Evolutionary conservation across 2,329 filamentous ascomycete species (phyloP).

Genomic region (Piedraia hortae): DNA sequence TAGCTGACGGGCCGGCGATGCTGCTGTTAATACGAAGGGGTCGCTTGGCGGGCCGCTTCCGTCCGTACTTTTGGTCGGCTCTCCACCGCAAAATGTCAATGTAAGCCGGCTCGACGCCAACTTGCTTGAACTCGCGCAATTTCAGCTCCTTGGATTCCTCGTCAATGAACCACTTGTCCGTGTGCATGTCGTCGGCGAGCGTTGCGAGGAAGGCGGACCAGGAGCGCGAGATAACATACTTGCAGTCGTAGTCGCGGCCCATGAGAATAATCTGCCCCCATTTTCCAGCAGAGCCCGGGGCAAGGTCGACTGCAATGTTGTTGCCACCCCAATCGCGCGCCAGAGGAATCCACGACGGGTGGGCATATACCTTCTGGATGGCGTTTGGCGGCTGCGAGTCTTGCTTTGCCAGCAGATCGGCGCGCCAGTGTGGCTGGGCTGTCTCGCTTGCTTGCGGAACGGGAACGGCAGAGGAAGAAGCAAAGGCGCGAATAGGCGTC

Average conservation of each 20-base stretch:
- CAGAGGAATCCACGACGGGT: conserved; percentile 84
- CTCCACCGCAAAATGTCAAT: conserved; percentile 89
- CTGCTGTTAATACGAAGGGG: conserved; percentile 22
- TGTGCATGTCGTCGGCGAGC: conserved; percentile 71
- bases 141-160: conserved; percentile 82
- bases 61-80: conserved; percentile 78
- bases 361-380: conserved; percentile 77
- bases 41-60: conserved; percentile 22
- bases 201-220: conserved; percentile 71
- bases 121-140: conserved; percentile 67
- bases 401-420: conserved; percentile 60
- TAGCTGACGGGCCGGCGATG: conserved; percentile 21
- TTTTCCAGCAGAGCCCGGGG: conserved; percentile 63
- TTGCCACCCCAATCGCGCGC: conserved; percentile 97
- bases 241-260: conserved; percentile 92
- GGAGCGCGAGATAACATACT: conserved; percentile 82
- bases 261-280: conserved; percentile 97
- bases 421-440: conserved; percentile 35
- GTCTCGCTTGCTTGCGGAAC: conserved; percentile 16
- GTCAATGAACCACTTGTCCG: conserved; percentile 73
- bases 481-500: conserved; percentile 40
- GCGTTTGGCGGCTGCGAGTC: conserved; percentile 66
- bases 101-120: conserved; percentile 74
- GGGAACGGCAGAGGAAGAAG: conserved; percentile 28
- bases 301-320: conserved; percentile 78